These are phyloP conservation scores for Mycosphaerella sp. DNA, from an alignment of 2,329 filamentous ascomycete genomes.

Conservation along the genomic window DNA sequence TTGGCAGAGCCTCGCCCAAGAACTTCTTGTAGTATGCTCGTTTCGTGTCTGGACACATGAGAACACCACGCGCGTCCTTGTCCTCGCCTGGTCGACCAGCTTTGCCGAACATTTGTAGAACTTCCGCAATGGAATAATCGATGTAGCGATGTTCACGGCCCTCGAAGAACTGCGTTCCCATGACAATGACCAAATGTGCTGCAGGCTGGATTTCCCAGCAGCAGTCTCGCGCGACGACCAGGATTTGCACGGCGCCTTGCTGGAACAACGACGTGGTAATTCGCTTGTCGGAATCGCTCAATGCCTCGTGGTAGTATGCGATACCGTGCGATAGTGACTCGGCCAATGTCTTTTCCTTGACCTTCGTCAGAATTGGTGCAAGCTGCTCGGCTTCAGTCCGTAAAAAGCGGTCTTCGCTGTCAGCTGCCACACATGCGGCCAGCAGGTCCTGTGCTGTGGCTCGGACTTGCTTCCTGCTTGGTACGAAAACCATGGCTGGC, in stretches of 20 bases:
- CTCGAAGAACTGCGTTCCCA: constrained; percentile 98
- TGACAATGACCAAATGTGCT: constrained; percentile 87
- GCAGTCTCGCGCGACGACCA: constrained; percentile 77
- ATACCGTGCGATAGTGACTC: constrained; percentile 90
- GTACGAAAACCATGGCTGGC: constrained; percentile 85
- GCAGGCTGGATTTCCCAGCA: constrained; percentile 91
- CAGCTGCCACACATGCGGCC: constrained; percentile 78
- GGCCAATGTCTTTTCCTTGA: constrained; percentile 80
- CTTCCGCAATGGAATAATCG: constrained; percentile 88
- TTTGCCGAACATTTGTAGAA: constrained; percentile 97
- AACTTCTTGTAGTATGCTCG: constrained; percentile 99
- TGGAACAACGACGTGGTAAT: constrained; percentile 91
- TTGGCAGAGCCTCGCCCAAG: constrained; percentile 87
- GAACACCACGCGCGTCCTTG: constrained; percentile 77
- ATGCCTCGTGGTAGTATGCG: constrained; percentile 93
- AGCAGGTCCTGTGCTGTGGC: constrained; percentile 81
- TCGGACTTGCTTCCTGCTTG: constrained; percentile 86
- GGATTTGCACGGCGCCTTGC: constrained; percentile 80
- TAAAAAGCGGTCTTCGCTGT: constrained; percentile 89
- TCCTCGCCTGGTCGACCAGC: constrained; percentile 73
- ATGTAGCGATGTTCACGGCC: constrained; percentile 95
- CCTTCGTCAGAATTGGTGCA: constrained; percentile 68
- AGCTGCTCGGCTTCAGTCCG: constrained; percentile 79
- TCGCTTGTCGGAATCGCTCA: constrained; percentile 80
- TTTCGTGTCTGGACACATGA: constrained; percentile 93